phyloP scores from a whole-genome alignment of 495 filamentous ascomycete species.

The Aspergillus heteromorphus region DNA sequence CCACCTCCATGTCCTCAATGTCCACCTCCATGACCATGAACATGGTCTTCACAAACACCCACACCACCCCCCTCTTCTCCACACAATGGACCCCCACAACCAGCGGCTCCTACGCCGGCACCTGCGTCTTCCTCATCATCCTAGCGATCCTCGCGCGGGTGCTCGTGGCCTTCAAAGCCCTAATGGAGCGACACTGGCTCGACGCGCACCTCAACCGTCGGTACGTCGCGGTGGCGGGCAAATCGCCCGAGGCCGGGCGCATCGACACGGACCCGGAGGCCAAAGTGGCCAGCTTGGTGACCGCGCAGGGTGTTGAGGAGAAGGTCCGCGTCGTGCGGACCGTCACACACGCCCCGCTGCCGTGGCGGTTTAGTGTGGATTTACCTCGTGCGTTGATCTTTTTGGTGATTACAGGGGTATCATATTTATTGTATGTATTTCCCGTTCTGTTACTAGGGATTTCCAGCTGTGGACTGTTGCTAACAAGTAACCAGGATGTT shows the following conservation, averaged over 20 bases:
- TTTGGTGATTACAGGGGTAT: slow-evolving; percentile 65
- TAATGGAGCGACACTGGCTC: slow-evolving; percentile 54
- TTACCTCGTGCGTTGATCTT: slow-evolving; percentile 64
- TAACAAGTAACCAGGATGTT: slow-evolving; percentile 64
- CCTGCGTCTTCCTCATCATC: slow-evolving; percentile 79
- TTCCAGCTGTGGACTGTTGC: no score
- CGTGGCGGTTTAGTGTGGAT: slow-evolving; percentile 78
- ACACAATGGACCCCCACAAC: slow-evolving; percentile 63
- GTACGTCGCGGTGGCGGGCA: slow-evolving; percentile 69
- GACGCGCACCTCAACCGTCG: slow-evolving; percentile 62
- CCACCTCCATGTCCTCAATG: slow-evolving; percentile 14
- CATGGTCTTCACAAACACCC: slow-evolving; percentile 57
- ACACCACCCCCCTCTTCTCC: slow-evolving; percentile 69
- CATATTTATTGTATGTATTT: slow-evolving; percentile 90
- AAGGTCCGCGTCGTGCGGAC: slow-evolving; percentile 61
- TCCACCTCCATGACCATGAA: slow-evolving; percentile 27
- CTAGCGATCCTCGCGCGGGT: slow-evolving; percentile 63
- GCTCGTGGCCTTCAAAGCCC: slow-evolving; percentile 60
- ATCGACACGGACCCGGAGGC: slow-evolving; percentile 51
- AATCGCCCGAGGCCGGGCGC: slow-evolving; percentile 49
- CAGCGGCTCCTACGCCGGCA: slow-evolving; percentile 68
- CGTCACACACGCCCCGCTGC: slow-evolving; percentile 38
- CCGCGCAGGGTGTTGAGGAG: slow-evolving; percentile 68
- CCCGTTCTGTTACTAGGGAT: no score
- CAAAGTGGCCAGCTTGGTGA: slow-evolving; percentile 53